These are phyloP conservation scores for Gloeophyllum trabeum DNA, from an alignment of 768 basidiomycete species.

Conservation along the genomic window DNA sequence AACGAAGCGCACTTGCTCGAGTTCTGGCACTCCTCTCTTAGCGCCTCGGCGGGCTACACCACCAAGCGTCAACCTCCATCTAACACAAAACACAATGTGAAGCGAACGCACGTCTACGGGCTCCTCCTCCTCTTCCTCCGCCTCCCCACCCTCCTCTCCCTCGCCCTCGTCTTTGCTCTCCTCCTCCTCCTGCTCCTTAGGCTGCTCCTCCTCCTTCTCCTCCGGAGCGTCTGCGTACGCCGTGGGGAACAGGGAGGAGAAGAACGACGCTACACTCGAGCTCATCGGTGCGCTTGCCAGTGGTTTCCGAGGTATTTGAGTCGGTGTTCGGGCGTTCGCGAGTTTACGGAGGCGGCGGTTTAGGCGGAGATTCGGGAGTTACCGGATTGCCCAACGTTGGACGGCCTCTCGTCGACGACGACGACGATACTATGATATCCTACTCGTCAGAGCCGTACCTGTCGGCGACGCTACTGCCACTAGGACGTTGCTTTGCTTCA, in stretches of 20 bases:
- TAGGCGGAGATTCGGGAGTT: no score
- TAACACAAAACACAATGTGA: not conserved
- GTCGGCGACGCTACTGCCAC: no score
- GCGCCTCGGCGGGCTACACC: constrained; percentile 49
- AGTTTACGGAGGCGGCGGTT: no score
- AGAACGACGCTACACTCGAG: constrained; percentile 31
- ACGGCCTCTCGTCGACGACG: no score
- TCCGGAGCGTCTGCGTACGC: constrained; percentile 29
- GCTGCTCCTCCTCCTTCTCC: constrained; percentile 25
- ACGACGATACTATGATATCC: no score
- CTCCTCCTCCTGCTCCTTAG: constrained; percentile 24
- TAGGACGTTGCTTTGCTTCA: no score
- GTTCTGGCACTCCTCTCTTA: constrained; percentile 70
- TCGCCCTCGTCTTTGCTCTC: constrained; percentile 22
- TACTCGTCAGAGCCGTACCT: no score
- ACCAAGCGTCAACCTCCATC: not conserved
- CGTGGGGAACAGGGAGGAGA: constrained; percentile 29
- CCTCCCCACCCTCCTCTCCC: constrained; percentile 11
- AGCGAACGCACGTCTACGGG: constrained; percentile 68
- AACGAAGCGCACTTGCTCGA: constrained; percentile 53
- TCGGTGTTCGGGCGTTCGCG: no score
- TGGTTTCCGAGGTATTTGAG: no score
- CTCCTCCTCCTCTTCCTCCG: constrained; percentile 45
- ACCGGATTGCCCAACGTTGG: no score
- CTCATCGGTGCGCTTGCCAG: no score